Evolutionary conservation across 1,139 yeast species (phyloP).

Genomic region (Diutina sp.): DNA sequence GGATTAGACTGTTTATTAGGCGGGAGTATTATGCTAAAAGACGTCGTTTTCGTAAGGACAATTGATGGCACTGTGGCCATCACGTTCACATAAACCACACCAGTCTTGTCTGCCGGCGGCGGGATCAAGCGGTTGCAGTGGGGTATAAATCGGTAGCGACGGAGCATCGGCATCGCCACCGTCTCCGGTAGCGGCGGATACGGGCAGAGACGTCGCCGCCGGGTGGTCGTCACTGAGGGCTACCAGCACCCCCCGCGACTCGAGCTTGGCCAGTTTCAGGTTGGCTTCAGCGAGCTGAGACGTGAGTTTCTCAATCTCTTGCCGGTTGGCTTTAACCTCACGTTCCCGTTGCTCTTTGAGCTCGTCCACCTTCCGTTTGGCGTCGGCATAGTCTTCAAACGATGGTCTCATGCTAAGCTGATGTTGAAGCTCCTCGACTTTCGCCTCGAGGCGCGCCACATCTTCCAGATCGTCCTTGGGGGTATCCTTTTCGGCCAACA

Average conservation of each 20-base stretch:
- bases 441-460: conserved; percentile 3
- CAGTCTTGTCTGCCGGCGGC: conserved; percentile 65
- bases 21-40: conserved; percentile 12
- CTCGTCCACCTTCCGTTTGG: conserved; percentile 19
- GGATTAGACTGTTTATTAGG: neutral
- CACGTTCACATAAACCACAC: conserved; percentile 89
- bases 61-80: conserved; percentile 75
- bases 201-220: neutral
- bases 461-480: neutral
- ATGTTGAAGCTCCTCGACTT: conserved; percentile 12
- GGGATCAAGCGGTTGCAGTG: conserved; percentile 43
- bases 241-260: neutral
- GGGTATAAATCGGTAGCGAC: conserved; percentile 35
- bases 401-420: conserved; percentile 20
- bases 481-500: neutral
- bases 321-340: neutral
- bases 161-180: neutral
- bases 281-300: neutral
- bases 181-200: neutral
- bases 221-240: neutral
- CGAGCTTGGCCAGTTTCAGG: neutral
- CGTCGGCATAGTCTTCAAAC: conserved; percentile 17
- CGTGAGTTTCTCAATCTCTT: neutral
- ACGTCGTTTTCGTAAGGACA: conserved; percentile 75
- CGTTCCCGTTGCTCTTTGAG: conserved; percentile 16